Conservation (phyloP, 805 yeast species). For the Candida methanosorbosa region DNA sequence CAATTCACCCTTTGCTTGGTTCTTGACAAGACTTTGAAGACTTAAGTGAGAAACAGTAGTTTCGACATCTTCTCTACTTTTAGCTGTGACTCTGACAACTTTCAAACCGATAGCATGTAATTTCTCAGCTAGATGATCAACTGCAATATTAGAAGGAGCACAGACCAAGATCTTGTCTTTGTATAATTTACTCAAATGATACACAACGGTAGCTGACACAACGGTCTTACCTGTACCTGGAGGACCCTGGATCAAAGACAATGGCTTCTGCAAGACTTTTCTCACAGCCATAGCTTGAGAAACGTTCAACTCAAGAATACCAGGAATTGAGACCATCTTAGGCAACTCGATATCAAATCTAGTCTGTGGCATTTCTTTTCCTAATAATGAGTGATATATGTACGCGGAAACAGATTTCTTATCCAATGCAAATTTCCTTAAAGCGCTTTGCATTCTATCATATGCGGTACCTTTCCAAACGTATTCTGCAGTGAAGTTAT, state of each 20-base stretch:
- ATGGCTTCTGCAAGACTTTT: conserved; percentile 58
- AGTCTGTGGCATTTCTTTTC: conserved; percentile 63
- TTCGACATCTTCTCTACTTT: conserved; percentile 74
- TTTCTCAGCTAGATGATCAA: conserved; percentile 78
- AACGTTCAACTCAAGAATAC: conserved; percentile 60
- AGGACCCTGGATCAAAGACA: conserved; percentile 87
- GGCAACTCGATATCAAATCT: conserved; percentile 60
- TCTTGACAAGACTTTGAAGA: conserved; percentile 43
- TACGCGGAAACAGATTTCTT: conserved; percentile 63
- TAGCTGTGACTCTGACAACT: conserved; percentile 73
- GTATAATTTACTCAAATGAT: conserved; percentile 58
- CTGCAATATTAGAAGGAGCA: conserved; percentile 95
- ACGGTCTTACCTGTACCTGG: conserved; percentile 97
- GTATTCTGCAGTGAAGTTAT: conserved; percentile 75
- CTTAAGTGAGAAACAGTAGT: conserved; percentile 49
- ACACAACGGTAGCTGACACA: conserved; percentile 81
- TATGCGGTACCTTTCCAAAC: conserved; percentile 85
- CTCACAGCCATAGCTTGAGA: conserved; percentile 78
- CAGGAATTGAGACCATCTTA: conserved; percentile 49
- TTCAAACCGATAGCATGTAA: conserved; percentile 61
- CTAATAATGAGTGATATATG: conserved; percentile 70
- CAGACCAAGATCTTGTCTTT: conserved; percentile 70
- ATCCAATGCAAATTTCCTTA: conserved; percentile 61
- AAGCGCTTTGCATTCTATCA: conserved; percentile 75
- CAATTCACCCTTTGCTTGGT: conserved; percentile 44